These are phyloP conservation scores for Ceratocystiopsis sp. DNA, from an alignment of 2,329 filamentous ascomycete genomes.

Conservation along the genomic window DNA sequence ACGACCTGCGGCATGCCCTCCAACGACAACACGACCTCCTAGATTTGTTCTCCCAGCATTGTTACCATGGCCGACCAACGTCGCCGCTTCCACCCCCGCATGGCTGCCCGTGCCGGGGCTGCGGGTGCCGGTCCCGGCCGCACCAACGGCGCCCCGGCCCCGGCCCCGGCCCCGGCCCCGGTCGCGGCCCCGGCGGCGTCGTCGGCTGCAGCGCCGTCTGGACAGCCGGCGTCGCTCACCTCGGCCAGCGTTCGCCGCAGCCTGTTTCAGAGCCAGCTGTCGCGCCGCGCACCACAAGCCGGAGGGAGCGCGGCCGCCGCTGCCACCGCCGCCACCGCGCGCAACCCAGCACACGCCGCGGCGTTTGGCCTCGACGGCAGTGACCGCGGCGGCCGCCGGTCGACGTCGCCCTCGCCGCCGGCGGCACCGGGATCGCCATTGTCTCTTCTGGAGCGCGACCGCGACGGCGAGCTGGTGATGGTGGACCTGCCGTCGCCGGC, in stretches of 20 bases:
- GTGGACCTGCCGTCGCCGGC: slow-evolving; percentile 35
- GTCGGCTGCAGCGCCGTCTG: background rate
- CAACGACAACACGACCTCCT: too few species aligned
- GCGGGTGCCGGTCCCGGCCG: background rate
- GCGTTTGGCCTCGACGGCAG: background rate
- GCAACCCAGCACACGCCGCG: slow-evolving; percentile 11
- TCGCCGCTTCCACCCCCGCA: slow-evolving; percentile 1
- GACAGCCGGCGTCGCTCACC: background rate
- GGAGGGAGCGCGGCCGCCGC: slow-evolving; percentile 18
- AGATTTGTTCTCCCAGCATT: background rate
- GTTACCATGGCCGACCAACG: slow-evolving; percentile 8
- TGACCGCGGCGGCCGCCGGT: slow-evolving; percentile 6
- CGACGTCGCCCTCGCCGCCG: slow-evolving; percentile 14
- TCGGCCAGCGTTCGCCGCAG: slow-evolving; percentile 29
- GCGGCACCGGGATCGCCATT: slow-evolving; percentile 27
- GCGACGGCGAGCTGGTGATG: slow-evolving; percentile 46
- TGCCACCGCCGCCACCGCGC: slow-evolving; percentile 33
- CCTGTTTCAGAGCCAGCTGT: slow-evolving; percentile 43
- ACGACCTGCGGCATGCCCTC: too few species aligned
- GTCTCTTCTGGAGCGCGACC: slow-evolving; percentile 32
- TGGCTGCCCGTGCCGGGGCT: slow-evolving; percentile 1
- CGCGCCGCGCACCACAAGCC: slow-evolving; percentile 38
- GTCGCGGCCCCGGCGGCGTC: background rate
- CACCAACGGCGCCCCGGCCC: background rate
- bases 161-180: background rate